phyloP scores from a whole-genome alignment of 768 basidiomycete species.

The Russula brevipes region DNA sequence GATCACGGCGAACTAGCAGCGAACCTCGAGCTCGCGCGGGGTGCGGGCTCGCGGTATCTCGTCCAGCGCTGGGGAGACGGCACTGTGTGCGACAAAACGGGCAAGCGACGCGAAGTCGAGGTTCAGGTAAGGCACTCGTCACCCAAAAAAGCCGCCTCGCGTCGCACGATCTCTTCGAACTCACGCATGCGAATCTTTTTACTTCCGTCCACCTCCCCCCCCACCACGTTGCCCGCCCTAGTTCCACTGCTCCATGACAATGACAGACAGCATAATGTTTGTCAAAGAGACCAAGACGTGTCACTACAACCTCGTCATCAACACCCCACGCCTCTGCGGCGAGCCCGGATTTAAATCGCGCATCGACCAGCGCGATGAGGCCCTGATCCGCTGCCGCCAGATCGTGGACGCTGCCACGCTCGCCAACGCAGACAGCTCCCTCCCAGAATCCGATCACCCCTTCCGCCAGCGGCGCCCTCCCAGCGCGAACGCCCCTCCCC shows the following conservation, averaged over 20 bases:
- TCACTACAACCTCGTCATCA: constrained; percentile 88
- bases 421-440: constrained; percentile 28
- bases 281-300: constrained; percentile 94
- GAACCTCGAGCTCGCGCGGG: constrained; percentile 72
- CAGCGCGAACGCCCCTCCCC: constrained; percentile 5
- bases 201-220: no score
- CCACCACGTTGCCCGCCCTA: constrained; percentile 30
- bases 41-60: constrained; percentile 84
- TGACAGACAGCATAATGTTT: constrained; percentile 83
- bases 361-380: constrained; percentile 58
- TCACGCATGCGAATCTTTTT: constrained; percentile 19
- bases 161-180: not conserved
- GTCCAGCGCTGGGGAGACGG: constrained; percentile 91
- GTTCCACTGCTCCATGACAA: constrained; percentile 96
- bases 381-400: constrained; percentile 74
- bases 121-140: constrained; percentile 65
- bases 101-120: constrained; percentile 82
- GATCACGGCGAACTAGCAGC: constrained; percentile 59
- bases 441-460: constrained; percentile 54
- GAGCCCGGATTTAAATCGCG: constrained; percentile 88
- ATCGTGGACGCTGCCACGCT: constrained; percentile 41
- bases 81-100: constrained; percentile 89
- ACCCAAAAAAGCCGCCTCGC: not conserved
- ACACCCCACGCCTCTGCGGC: constrained; percentile 90
- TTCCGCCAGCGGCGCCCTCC: constrained; percentile 24